phyloP scores from a whole-genome alignment of 169 alveolate species.

The Plasmodium blacklocki region DNA sequence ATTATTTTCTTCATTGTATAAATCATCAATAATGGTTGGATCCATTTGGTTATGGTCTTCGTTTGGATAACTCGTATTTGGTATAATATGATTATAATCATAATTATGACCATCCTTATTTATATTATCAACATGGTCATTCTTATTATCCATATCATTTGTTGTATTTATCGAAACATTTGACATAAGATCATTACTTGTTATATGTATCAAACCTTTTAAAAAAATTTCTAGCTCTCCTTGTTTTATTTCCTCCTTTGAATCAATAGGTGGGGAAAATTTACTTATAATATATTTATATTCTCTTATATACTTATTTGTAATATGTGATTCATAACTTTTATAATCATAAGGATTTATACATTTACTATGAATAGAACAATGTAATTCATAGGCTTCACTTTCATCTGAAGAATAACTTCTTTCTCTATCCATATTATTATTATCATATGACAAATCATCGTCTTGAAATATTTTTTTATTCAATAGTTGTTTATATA shows the following conservation, averaged over 20 bases:
- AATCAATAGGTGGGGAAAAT: slow-evolving; percentile 48
- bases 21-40: neutral
- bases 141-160: neutral
- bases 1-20: neutral
- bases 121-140: slow-evolving; percentile 1
- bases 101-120: neutral
- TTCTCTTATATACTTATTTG: slow-evolving; percentile 52
- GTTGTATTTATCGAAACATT: too few species aligned
- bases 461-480: too few species aligned
- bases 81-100: neutral
- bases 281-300: slow-evolving; percentile 61
- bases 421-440: neutral
- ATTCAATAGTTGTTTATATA: too few species aligned
- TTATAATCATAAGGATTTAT: slow-evolving; percentile 38
- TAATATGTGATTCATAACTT: slow-evolving; percentile 33
- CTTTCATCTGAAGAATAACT: slow-evolving; percentile 53
- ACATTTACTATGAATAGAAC: slow-evolving; percentile 64
- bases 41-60: neutral
- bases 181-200: slow-evolving; percentile 10
- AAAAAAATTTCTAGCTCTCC: slow-evolving; percentile 49
- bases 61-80: too few species aligned
- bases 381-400: slow-evolving; percentile 69
- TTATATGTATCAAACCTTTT: slow-evolving; percentile 31
- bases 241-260: slow-evolving; percentile 31
- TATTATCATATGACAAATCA: too few species aligned